Conservation (phyloP, 1,284 basidiomycete genomes). For the Heterobasidion occidentale region DNA sequence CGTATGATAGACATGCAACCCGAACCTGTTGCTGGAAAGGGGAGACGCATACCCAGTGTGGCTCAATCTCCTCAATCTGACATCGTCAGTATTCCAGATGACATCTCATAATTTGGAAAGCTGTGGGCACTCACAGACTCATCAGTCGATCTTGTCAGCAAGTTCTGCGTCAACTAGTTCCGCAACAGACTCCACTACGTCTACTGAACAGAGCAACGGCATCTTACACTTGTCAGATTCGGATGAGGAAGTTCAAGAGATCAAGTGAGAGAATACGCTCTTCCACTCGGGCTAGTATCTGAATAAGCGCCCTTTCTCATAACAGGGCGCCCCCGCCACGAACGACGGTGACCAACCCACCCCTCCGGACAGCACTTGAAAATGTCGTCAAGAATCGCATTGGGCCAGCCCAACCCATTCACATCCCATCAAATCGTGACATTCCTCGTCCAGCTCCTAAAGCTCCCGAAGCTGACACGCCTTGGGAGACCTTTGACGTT, state of each 20-base stretch:
- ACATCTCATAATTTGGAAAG: too few species aligned
- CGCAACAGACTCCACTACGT: too few species aligned
- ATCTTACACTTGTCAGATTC: too few species aligned
- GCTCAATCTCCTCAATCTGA: neutral
- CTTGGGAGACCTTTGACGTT: constrained; percentile 23
- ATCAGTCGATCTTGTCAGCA: neutral
- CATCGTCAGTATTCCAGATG: neutral
- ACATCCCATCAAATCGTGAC: constrained; percentile 14
- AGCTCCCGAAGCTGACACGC: constrained; percentile 5
- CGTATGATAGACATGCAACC: neutral
- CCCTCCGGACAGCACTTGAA: neutral
- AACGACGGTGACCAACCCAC: neutral
- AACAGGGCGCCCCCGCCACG: too few species aligned
- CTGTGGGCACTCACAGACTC: too few species aligned
- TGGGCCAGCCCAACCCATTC: constrained; percentile 9
- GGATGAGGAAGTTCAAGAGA: too few species aligned
- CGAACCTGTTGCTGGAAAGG: neutral
- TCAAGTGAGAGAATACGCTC: too few species aligned
- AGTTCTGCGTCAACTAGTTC: neutral
- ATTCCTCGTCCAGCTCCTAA: constrained; percentile 1
- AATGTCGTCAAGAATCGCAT: neutral
- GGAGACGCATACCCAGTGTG: neutral
- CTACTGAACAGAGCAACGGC: too few species aligned
- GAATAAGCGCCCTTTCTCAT: too few species aligned
- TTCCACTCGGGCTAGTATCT: too few species aligned